Base-by-base conservation (phyloP, 768 basidiomycete species). In the Floccularia luteovirens region DNA sequence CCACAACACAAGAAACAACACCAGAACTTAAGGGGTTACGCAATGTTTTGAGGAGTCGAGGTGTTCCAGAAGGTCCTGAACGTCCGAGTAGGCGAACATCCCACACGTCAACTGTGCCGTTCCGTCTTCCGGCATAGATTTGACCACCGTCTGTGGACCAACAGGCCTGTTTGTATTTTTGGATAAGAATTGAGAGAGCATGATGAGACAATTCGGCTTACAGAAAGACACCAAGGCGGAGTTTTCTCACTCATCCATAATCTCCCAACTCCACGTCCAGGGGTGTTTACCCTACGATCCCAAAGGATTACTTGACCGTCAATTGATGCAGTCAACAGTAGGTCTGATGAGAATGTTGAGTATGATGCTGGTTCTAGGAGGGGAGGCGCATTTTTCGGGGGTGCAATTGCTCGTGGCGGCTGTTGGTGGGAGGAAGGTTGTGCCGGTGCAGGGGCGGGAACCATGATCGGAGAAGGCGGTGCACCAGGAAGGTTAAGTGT, bases 151-250 rank as follows among this genome's bases (percentile, higher is more conserved):
- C 80, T 2, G 79, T 73, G 4, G 90, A 91, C 92, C 94, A 98
- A 57, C 87, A 92, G 12, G 93, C 92, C 93, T 98, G 36, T 17
- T 2, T 19, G 24, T 8, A 10, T 31, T 16, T 36, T 36, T 2
- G 20, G 25, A 31, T 22, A 43, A 16, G 38, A 43, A 40, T 36
- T 20, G 12, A 19, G 12, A 10, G 42, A 25, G 21, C 31, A 23
- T 2, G n/a, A 31, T 40, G 8, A 23, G 30, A 38, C 19, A 16
- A 22, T 31, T 43, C 39, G 33, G 66, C 79, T 54, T 60, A 97
- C 94, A 46, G 92, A 92, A 52, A 94, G 75, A 60, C 91, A 96
- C 91, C 92, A 97, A 8, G 90, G 90, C 22, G 90, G 90, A 16
- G 88, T 90, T 61, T 88, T 91, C 47, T 93, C 92, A 52, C 81